phyloP scores from a whole-genome alignment of 2,329 filamentous ascomycete genomes.

The Ceratocystis cacaofunesta region DNA sequence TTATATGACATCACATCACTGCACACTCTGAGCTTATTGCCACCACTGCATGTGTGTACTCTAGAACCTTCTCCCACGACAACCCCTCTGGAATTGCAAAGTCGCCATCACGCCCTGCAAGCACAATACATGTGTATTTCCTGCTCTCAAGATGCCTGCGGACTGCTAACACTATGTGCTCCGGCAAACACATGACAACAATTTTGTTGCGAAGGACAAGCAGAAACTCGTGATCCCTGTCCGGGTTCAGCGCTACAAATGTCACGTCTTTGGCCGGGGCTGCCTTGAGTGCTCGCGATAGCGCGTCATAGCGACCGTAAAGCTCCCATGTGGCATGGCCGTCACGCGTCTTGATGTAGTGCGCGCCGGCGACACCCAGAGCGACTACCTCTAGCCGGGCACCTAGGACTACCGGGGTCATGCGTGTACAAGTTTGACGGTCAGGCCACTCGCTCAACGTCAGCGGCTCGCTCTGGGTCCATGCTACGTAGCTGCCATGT shows the following conservation, averaged over 20 bases:
- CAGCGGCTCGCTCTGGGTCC: constrained; percentile 8
- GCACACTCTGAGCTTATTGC: constrained; percentile 14
- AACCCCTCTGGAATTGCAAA: constrained; percentile 11
- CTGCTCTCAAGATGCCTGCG: constrained; percentile 7
- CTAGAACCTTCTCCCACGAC: constrained; percentile 13
- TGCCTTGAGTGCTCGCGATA: constrained; percentile 10
- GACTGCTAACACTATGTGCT: constrained; percentile 11
- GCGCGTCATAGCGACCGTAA: constrained; percentile 10
- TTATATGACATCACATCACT: constrained; percentile 9
- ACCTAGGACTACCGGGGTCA: constrained; percentile 13
- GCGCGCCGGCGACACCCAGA: constrained; percentile 8
- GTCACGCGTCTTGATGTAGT: constrained; percentile 14
- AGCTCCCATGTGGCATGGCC: constrained; percentile 13
- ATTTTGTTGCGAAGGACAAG: constrained; percentile 10
- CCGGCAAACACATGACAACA: constrained; percentile 13
- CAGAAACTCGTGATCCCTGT: constrained; percentile 12
- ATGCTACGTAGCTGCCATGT: constrained; percentile 12
- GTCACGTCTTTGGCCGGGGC: constrained; percentile 8
- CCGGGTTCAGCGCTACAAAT: constrained; percentile 16
- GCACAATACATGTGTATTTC: constrained; percentile 10
- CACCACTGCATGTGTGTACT: constrained; percentile 16
- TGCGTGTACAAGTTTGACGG: constrained; percentile 1
- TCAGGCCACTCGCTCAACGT: constrained; percentile 13
- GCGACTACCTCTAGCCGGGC: constrained; percentile 12
- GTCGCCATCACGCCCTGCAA: constrained; percentile 10